Evolutionary conservation across 2,329 filamentous ascomycete genomes (phyloP).

Genomic region (Aspergillus jensenii): DNA sequence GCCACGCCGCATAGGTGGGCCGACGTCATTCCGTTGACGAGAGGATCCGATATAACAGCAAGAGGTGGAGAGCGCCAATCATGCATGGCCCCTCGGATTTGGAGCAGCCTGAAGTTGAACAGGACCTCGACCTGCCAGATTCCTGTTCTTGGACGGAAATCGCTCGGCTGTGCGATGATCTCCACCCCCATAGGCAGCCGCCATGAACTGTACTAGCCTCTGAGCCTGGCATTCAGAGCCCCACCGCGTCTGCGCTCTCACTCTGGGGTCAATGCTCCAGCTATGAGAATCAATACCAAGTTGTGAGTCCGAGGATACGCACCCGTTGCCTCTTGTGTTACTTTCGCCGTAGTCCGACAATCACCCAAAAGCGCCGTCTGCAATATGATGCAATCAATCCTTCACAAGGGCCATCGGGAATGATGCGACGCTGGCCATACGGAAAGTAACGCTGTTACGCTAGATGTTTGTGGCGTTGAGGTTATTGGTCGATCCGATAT

Average conservation of each 20-base stretch:
- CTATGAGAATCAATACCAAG: neutral
- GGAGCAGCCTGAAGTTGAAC: neutral
- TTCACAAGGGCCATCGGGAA: neutral
- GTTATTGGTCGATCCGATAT: neutral
- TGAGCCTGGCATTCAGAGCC: neutral
- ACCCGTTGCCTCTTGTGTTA: neutral
- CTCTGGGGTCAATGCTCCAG: neutral
- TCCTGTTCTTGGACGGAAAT: neutral
- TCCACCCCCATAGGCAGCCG: neutral
- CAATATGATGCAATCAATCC: neutral
- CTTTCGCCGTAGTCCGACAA: neutral
- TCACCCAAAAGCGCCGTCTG: neutral
- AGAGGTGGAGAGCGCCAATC: neutral
- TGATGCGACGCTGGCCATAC: neutral
- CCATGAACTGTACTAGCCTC: neutral
- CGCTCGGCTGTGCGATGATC: neutral
- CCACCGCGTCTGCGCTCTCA: neutral
- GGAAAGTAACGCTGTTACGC: neutral
- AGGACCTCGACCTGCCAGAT: neutral
- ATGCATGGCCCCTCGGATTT: neutral
- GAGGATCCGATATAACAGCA: neutral
- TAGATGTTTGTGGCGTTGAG: neutral
- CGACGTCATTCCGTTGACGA: conserved; percentile 5
- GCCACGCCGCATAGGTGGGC: neutral
- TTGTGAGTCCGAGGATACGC: neutral